Conservation (phyloP, 768 basidiomycete species). For the Hypsizygus marmoreus region DNA sequence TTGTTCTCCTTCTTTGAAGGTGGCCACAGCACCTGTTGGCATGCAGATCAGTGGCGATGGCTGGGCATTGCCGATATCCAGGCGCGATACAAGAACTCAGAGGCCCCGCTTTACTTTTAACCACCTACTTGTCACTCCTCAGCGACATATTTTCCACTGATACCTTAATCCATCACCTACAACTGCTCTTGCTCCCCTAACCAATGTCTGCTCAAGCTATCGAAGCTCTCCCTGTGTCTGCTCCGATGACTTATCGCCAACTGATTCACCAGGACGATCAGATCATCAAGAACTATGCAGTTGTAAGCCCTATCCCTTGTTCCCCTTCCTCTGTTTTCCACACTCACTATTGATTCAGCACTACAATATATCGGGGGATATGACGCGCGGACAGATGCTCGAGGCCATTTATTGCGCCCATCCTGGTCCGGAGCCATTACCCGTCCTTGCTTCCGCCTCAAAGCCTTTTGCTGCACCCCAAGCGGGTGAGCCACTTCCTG, state of each 20-base stretch:
- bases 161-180: no score
- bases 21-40: no score
- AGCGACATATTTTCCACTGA: no score
- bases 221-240: neutral
- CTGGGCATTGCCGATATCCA: no score
- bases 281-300: conserved; percentile 11
- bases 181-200: no score
- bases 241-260: conserved; percentile 7
- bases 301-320: conserved; percentile 1
- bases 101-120: no score
- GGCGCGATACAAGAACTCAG: no score
- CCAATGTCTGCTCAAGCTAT: neutral
- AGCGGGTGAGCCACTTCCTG: neutral
- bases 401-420: neutral
- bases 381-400: neutral
- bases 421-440: neutral
- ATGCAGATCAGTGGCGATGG: no score
- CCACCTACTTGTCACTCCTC: no score
- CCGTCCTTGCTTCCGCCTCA: neutral
- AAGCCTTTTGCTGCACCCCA: neutral
- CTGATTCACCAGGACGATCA: conserved; percentile 10
- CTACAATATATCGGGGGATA: neutral
- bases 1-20: no score
- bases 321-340: conserved; percentile 1
- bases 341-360: neutral